phyloP scores from a whole-genome alignment of 345 rosid species.

The Rhodomyrtus tomentosa region DNA sequence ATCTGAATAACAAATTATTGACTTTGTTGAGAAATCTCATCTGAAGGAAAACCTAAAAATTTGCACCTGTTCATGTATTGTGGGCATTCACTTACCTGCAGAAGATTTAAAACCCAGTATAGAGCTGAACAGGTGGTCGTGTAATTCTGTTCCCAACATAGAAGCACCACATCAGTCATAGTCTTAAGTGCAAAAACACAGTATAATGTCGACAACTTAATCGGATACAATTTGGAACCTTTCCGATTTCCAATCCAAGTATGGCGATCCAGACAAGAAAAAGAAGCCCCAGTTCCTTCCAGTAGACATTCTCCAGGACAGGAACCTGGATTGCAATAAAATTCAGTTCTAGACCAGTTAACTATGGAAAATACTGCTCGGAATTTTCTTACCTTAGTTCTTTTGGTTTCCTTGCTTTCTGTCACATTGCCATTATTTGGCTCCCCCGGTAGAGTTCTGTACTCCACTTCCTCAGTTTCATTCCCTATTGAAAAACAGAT shows the following conservation, averaged over 20 bases:
- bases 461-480: conserved; percentile 14
- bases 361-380: not conserved
- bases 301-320: conserved; percentile 22
- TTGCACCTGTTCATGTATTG: not conserved
- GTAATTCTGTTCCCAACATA: conserved; percentile 15
- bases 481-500: conserved; percentile 5
- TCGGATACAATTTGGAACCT: conserved; percentile 5
- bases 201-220: not conserved
- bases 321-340: conserved; percentile 9
- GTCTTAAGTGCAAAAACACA: not conserved
- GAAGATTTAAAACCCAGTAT: conserved; percentile 24
- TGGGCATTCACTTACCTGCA: conserved; percentile 13
- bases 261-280: conserved; percentile 16
- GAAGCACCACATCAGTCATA: not conserved
- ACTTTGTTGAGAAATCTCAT: not conserved
- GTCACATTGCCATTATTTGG: not conserved
- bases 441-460: conserved; percentile 15
- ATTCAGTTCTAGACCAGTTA: not conserved
- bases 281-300: conserved; percentile 27
- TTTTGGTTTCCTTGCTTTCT: not conserved
- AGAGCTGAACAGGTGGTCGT: conserved; percentile 21
- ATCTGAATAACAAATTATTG: not conserved
- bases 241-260: conserved; percentile 19
- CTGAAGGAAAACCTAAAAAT: not conserved
- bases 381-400: conserved; percentile 11